These are phyloP conservation scores for Phytophthora pluvialis DNA, from an alignment of 352 stramenopile genomes.

Conservation along the genomic window DNA sequence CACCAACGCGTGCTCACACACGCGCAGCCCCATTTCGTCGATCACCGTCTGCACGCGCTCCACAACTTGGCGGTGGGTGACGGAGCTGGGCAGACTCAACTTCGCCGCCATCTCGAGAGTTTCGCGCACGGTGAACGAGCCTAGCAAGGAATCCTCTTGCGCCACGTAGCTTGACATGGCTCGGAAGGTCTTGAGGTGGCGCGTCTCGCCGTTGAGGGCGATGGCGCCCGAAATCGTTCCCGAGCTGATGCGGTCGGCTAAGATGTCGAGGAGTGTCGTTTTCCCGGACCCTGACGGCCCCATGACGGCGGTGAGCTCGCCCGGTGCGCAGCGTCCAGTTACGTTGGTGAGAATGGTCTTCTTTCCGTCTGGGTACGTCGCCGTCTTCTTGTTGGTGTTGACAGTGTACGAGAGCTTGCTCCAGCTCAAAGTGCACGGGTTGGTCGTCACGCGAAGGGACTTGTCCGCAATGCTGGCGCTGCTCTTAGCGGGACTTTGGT, in stretches of 20 bases:
- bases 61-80: slow-evolving; percentile 37
- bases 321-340: slow-evolving; percentile 56
- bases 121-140: slow-evolving; percentile 71
- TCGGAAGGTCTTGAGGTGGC: slow-evolving; percentile 43
- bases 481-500: slow-evolving; percentile 4
- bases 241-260: slow-evolving; percentile 50
- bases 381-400: slow-evolving; percentile 31
- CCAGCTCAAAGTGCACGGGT: slow-evolving; percentile 32
- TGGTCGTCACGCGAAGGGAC: slow-evolving; percentile 2
- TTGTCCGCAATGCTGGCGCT: slow-evolving; percentile 9
- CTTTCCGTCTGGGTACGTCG: slow-evolving; percentile 28
- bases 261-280: slow-evolving; percentile 70
- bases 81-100: slow-evolving; percentile 50
- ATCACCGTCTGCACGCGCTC: slow-evolving; percentile 66
- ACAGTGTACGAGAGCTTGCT: slow-evolving; percentile 30
- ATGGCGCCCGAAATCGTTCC: slow-evolving; percentile 47
- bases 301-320: slow-evolving; percentile 71
- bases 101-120: slow-evolving; percentile 66
- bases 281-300: slow-evolving; percentile 64
- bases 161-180: slow-evolving; percentile 62
- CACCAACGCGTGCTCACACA: slow-evolving; percentile 60
- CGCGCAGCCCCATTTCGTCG: slow-evolving; percentile 67
- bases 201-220: slow-evolving; percentile 50
- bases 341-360: slow-evolving; percentile 64
- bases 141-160: slow-evolving; percentile 60